Evolutionary conservation across 2,329 filamentous ascomycete genomes (phyloP), one percentile per base, ranked within the genome.

Genomic region (Neofusicoccum ribis): DNA sequence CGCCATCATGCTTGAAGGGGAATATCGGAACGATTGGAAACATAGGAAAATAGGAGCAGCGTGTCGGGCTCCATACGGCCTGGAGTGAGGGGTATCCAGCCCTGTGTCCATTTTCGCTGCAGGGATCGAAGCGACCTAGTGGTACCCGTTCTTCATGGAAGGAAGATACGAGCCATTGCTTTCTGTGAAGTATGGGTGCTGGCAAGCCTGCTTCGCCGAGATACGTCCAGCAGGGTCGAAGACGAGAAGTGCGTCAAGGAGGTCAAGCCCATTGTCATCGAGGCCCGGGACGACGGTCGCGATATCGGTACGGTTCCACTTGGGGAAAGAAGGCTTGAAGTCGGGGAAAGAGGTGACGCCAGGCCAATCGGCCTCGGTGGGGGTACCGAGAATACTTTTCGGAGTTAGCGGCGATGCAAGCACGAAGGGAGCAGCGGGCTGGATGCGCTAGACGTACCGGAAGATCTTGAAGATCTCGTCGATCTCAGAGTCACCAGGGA

Each of bases 401-500:
- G 23, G 15, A 47, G 65, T 59, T 14, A 64, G 39, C 5, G 37
- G 20, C 15, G 20, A 49, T 9, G 66, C 89, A 91, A 67, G 64
- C 49, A 39, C 51, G 46, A 41, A 54, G 49, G 64, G 12, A 62
- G 54, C 20, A n/a, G 14, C 6, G 1, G 7, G 8, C 7, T 27
- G 23, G 14, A 9, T 37, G 14, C 9, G 27, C 11, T 46, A 61
- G n/a, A 27, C 84, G 72, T 82, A 92, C 91, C 89, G 87, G 88
- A 97, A 97, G 76, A 90, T 96, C 82, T 94, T 95, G 85, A 96
- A 96, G 74, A 96, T 96, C 79, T 96, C 92, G 74, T 96, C 92
- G 79, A 96, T 96, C 76, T 96, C 92, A 5, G 91, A 95, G 76
- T 97, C 93, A 66, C 93, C 93, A 12, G 93, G 92, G 83, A 97